Evolutionary conservation across 192 early-diverging fungal species (phyloP), one percentile per base, ranked within the genome.

Genomic region (Tieghemiomyces parasiticus): DNA sequence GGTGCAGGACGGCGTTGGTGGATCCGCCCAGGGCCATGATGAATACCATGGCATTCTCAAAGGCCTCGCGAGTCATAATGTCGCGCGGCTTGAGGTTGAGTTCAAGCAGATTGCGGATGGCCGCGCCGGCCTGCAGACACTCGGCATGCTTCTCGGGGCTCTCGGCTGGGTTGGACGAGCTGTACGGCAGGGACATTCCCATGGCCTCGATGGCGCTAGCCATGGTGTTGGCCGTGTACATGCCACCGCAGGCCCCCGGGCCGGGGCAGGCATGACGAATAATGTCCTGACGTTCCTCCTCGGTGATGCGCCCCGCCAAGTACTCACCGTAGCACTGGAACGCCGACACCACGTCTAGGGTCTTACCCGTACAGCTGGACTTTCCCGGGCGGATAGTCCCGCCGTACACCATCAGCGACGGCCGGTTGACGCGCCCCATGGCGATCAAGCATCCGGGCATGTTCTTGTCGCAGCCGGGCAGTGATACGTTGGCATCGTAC

Each of bases 161-260:
- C 52, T 70, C 81, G 0, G 96, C 96, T 22, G 96, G 96, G n/a
- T 78, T 88, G 26, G 93, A 94, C 8, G 93, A 93, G 64, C 84
- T 88, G 80, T 93, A 95, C 35, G 96, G 96, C 32, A 99, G 81
- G 13, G 85, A 75, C 89, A 99, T 93, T 56, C 96, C 96, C 85
- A 99, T 86, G 26, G 94, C 84, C 72, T 99, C 96, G 58, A 92
- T 93, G 26, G 90, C 91, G 53, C 84, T 87, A 3, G 96, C 91
- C 93, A 99, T 93, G 20, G 91, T 93, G 71, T 96, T 96, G 46
- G 93, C 93, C 2, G 93, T 96, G 74, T 92, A 95, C 96, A 99
- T 99, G 53, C 96, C 96, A 65, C 96, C 96, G 73, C 96, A 99
- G 16, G 92, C 93, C 59, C 96, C 96, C 35, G 94, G 80, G 32